Base-by-base conservation (phyloP, 768 basidiomycete genomes). In the Sistotremastrum niveocremeum region DNA sequence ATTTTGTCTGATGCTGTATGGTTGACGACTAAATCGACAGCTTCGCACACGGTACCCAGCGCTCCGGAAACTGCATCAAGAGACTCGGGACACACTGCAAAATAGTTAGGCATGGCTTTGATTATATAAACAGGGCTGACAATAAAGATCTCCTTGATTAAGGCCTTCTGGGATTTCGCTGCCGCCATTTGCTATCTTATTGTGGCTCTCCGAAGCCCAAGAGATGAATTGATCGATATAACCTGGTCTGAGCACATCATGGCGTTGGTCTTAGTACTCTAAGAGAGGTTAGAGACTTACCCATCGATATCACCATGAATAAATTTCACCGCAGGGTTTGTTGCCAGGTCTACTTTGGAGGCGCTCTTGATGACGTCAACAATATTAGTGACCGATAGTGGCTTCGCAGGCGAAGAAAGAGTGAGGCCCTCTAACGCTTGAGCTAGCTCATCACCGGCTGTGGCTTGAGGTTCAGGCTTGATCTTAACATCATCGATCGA, bases 11-110 rank as follows among this genome's bases (percentile, higher is more conserved):
- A 51, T 49, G 2, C 61, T 4, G 54, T 56, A 54, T 32, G 50
- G 11, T 55, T 39, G 7, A 81, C 52, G 10, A 90, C 73, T 1
- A 60, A 62, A 47, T 97, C 90, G 0, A 97, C 81, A 0, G 89
- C 90, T 62, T 94, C 82, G 59, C 87, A 91, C 0, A 89, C 76
- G 0, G 88, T 81, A 0, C 84, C 86, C 0, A 89, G 56, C 1
- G 88, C 84, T 0, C 86, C 86, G 57, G 82, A 75, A 34, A 94
- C 80, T 0, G 90, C 86, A 32, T 75, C 67, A 2, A 88, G 59
- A 4, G 86, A 86, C 42, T 69, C 72, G 0, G 81, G 77, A 53
- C 83, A 88, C n/a, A 94, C 87, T 89, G 41, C 4, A 7, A 36
- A 30, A 33, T 8, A 20, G 10, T 5, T 29, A 37, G 36, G 32